These are phyloP conservation scores for Symbiodinium pilosum DNA, from an alignment of 73 alveolate species.

Conservation along the genomic window DNA sequence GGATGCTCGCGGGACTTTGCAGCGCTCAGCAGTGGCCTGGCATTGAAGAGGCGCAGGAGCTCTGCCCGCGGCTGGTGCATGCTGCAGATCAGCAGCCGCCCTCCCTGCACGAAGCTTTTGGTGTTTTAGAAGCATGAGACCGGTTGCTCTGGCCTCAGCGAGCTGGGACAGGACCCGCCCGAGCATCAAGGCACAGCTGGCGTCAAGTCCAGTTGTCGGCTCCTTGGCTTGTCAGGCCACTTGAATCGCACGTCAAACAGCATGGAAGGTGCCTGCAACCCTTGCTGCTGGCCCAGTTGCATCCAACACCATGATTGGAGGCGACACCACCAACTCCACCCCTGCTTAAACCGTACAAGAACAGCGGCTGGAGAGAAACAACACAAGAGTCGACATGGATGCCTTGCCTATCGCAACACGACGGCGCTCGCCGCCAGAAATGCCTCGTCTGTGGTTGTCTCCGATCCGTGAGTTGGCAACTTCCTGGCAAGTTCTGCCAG, in stretches of 20 bases:
- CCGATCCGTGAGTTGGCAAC: conserved; percentile 79
- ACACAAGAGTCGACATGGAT: background rate
- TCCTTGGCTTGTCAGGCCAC: conserved; percentile 18
- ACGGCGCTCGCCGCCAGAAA: conserved; percentile 90
- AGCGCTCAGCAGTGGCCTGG: conserved; percentile 12
- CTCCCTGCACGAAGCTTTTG: conserved; percentile 66
- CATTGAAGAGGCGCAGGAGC: conserved; percentile 57
- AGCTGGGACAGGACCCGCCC: conserved; percentile 82
- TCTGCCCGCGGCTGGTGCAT: conserved; percentile 90
- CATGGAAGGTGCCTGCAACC: too few relatives aligned
- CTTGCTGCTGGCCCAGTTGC: background rate
- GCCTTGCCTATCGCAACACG: conserved; percentile 82
- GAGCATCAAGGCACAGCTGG: conserved; percentile 93
- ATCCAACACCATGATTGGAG: conserved; percentile 78
- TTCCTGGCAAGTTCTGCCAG: conserved; percentile 13
- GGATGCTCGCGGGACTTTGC: background rate
- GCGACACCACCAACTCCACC: conserved; percentile 82
- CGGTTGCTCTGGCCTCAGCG: conserved; percentile 34
- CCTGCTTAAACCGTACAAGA: background rate
- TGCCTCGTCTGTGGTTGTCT: conserved; percentile 58
- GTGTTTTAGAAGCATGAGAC: too few relatives aligned
- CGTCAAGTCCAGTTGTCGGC: conserved; percentile 88
- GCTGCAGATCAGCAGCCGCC: conserved; percentile 90
- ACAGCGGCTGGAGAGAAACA: background rate
- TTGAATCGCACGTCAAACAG: background rate